Evolutionary conservation across 2,329 filamentous ascomycete species (phyloP).

Genomic region (Fusarium guadeloupense): DNA sequence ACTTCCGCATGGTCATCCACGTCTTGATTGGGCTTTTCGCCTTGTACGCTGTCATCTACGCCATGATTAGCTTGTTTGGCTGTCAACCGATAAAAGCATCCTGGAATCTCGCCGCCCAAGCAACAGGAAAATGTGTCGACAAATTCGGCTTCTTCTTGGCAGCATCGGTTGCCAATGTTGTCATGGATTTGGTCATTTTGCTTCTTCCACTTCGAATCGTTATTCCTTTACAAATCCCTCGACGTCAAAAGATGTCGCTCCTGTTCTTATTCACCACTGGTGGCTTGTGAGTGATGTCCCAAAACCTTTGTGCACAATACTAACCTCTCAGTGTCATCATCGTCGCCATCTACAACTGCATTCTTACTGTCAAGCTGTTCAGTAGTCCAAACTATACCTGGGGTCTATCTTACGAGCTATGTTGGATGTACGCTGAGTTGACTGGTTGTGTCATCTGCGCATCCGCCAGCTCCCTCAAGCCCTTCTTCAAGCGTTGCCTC

Average conservation of each 20-base stretch:
- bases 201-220: constrained; percentile 28
- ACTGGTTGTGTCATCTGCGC: constrained; percentile 40
- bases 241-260: constrained; percentile 30
- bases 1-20: constrained; percentile 26
- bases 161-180: constrained; percentile 36
- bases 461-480: constrained; percentile 36
- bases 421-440: constrained; percentile 41
- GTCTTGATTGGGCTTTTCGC: constrained; percentile 10
- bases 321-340: constrained; percentile 23
- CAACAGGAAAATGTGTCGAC: constrained; percentile 34
- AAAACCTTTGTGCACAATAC: not conserved
- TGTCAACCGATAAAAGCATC: constrained; percentile 36
- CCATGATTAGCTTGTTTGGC: constrained; percentile 36
- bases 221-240: constrained; percentile 27
- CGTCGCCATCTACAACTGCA: constrained; percentile 36
- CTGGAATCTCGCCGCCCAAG: constrained; percentile 35
- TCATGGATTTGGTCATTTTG: constrained; percentile 36
- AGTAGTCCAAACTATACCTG: constrained; percentile 34
- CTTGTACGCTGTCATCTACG: constrained; percentile 34
- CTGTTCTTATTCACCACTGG: constrained; percentile 36
- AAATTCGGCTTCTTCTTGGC: constrained; percentile 40
- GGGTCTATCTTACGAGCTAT: constrained; percentile 36
- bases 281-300: constrained; percentile 18
- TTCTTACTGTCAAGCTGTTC: constrained; percentile 35
- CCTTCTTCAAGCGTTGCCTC: constrained; percentile 30